These are phyloP conservation scores for Hyphopichia burtonii DNA, from an alignment of 1,139 yeast genomes.

Conservation along the genomic window DNA sequence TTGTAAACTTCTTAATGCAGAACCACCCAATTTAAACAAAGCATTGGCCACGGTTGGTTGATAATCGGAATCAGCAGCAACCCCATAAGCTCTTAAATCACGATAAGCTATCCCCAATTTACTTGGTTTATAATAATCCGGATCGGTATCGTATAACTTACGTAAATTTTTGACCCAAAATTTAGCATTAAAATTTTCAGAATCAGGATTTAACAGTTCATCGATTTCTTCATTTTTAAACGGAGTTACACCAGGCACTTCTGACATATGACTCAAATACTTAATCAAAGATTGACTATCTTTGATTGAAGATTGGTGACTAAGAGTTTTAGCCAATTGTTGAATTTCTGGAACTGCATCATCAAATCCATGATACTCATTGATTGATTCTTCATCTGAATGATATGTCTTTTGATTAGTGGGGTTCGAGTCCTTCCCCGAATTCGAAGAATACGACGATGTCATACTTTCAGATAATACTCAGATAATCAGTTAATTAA, in stretches of 20 bases:
- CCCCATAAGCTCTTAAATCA: slow-evolving; percentile 69
- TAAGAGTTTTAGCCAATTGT: slow-evolving; percentile 33
- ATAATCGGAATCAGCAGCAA: slow-evolving; percentile 75
- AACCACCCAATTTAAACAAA: slow-evolving; percentile 21
- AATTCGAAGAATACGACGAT: background rate
- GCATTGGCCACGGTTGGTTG: slow-evolving; percentile 69
- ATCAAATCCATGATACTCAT: slow-evolving; percentile 30
- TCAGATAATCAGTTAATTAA: too few relatives aligned
- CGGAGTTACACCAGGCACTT: slow-evolving; percentile 51
- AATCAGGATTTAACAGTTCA: slow-evolving; percentile 30
- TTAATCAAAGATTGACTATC: slow-evolving; percentile 52
- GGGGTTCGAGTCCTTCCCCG: slow-evolving; percentile 1
- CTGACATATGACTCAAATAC: slow-evolving; percentile 49
- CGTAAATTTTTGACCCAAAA: slow-evolving; percentile 75
- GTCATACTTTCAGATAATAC: too few relatives aligned
- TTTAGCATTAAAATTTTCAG: slow-evolving; percentile 57
- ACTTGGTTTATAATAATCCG: slow-evolving; percentile 63
- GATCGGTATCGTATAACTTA: slow-evolving; percentile 52
- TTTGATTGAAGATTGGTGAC: slow-evolving; percentile 13
- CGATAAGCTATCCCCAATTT: slow-evolving; percentile 69
- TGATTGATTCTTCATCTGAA: slow-evolving; percentile 20
- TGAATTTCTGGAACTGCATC: slow-evolving; percentile 26
- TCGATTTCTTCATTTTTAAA: slow-evolving; percentile 18
- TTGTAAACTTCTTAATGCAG: slow-evolving; percentile 10
- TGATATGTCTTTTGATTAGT: background rate